Conservation (phyloP, 2,329 filamentous ascomycete genomes). For the Fragosphaeria purpurea region DNA sequence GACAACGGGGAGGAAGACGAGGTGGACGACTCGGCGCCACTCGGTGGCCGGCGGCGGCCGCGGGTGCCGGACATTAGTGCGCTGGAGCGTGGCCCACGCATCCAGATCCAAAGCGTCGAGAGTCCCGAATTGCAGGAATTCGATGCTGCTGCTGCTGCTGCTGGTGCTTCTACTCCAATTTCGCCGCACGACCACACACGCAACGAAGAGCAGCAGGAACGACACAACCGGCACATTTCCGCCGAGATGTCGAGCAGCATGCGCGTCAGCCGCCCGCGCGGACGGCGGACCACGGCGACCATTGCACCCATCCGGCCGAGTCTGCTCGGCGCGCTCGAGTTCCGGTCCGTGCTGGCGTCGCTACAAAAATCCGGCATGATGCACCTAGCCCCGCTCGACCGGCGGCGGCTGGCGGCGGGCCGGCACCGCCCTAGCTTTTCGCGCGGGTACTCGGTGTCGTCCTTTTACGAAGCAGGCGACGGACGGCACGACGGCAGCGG, state of each 20-base stretch:
- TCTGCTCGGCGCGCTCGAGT: constrained; percentile 86
- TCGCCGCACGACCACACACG: background rate
- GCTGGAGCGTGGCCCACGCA: constrained; percentile 35
- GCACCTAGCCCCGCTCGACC: constrained; percentile 57
- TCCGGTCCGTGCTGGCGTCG: constrained; percentile 80
- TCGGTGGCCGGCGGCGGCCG: constrained; percentile 19
- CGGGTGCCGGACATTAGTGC: constrained; percentile 28
- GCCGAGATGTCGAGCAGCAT: constrained; percentile 89
- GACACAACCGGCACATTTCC: constrained; percentile 50
- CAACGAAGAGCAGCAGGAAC: constrained; percentile 34
- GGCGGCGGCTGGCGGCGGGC: constrained; percentile 36
- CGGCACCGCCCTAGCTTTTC: background rate
- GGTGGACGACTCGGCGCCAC: constrained; percentile 26
- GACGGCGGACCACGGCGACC: constrained; percentile 58
- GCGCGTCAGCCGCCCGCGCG: constrained; percentile 65
- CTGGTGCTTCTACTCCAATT: too few relatives aligned
- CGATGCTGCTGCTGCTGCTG: too few relatives aligned
- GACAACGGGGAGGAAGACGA: constrained; percentile 38
- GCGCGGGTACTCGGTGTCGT: constrained; percentile 18
- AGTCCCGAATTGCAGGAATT: constrained; percentile 13
- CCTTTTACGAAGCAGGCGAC: constrained; percentile 14
- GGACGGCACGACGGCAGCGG: too few relatives aligned
- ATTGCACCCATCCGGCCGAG: constrained; percentile 85
- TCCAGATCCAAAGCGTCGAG: constrained; percentile 34
- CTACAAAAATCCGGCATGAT: constrained; percentile 73